phyloP scores from a whole-genome alignment of 495 filamentous ascomycete species.

The Usnea hakonensis region DNA sequence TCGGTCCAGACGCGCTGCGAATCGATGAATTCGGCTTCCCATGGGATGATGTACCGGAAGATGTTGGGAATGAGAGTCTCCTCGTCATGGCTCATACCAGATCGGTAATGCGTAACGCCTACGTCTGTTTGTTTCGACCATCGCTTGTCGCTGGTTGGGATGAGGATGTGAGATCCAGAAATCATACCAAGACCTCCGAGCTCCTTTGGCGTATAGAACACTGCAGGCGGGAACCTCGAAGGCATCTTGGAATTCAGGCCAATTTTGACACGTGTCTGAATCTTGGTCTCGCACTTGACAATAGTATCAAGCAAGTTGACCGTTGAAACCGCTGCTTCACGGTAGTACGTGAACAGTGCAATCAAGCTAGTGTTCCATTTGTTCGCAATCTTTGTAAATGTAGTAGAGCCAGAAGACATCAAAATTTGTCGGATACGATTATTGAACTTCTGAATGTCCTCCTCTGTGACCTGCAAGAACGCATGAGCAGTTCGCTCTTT shows the following conservation, averaged over 20 bases:
- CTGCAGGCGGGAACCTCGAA: constrained; percentile 94
- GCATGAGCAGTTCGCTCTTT: constrained; percentile 97
- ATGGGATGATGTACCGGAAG: constrained; percentile 98
- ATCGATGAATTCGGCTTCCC: constrained; percentile 99
- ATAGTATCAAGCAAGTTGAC: constrained; percentile 95
- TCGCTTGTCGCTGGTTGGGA: constrained; percentile 94
- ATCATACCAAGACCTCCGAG: constrained; percentile 98
- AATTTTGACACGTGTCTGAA: constrained; percentile 98
- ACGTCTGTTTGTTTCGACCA: constrained; percentile 98
- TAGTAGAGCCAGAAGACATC: constrained; percentile 98
- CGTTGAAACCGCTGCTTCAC: constrained; percentile 95
- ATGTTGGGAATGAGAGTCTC: constrained; percentile 98
- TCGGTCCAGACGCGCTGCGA: constrained; percentile 99
- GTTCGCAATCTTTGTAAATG: constrained; percentile 99
- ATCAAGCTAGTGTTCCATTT: constrained; percentile 99
- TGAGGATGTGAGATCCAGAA: constrained; percentile 95
- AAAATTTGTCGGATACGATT: constrained; percentile 97
- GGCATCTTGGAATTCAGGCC: constrained; percentile 99
- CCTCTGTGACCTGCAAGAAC: constrained; percentile 96
- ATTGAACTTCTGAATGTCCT: constrained; percentile 98
- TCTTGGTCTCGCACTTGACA: constrained; percentile 99
- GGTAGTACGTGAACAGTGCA: constrained; percentile 98
- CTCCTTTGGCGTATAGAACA: constrained; percentile 99
- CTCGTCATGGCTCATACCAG: constrained; percentile 97
- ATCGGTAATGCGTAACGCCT: constrained; percentile 93